phyloP scores from a whole-genome alignment of 495 filamentous ascomycete species.

The Daldinia childiae region DNA sequence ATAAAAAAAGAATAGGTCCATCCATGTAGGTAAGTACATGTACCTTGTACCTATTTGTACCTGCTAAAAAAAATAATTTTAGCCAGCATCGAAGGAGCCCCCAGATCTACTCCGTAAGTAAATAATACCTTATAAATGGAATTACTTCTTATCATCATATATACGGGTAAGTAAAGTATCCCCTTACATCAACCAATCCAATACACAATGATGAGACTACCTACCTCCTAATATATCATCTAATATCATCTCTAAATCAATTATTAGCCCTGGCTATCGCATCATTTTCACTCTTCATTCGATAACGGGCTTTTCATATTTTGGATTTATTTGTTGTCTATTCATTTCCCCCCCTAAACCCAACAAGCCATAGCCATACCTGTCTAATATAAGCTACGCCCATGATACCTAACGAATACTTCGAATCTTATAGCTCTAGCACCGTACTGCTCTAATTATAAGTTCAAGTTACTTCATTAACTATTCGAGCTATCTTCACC shows the following conservation, averaged over 20 bases:
- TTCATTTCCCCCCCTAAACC: slow-evolving; percentile 19
- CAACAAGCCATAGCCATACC: slow-evolving; percentile 14
- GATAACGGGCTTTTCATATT: not conserved
- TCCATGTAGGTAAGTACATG: not conserved
- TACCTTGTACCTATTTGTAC: not conserved
- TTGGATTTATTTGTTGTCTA: slow-evolving; percentile 15
- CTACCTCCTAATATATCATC: too few relatives aligned
- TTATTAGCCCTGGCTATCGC: too few relatives aligned
- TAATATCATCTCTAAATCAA: too few relatives aligned
- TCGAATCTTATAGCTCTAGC: slow-evolving; percentile 40
- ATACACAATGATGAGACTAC: too few relatives aligned
- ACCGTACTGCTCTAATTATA: slow-evolving; percentile 35
- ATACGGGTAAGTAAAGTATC: too few relatives aligned
- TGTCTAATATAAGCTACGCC: slow-evolving; percentile 34
- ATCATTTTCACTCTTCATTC: too few relatives aligned
- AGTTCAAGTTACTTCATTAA: slow-evolving; percentile 25
- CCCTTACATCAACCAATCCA: too few relatives aligned
- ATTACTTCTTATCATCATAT: too few relatives aligned
- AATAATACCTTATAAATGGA: too few relatives aligned
- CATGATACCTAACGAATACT: slow-evolving; percentile 32
- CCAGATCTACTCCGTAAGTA: too few relatives aligned
- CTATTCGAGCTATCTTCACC: slow-evolving; percentile 23
- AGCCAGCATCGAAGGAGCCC: too few relatives aligned
- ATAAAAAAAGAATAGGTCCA: too few relatives aligned
- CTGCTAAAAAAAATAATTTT: not conserved